Conservation (phyloP, 768 basidiomycete species). For the Tulasnella sp. region DNA sequence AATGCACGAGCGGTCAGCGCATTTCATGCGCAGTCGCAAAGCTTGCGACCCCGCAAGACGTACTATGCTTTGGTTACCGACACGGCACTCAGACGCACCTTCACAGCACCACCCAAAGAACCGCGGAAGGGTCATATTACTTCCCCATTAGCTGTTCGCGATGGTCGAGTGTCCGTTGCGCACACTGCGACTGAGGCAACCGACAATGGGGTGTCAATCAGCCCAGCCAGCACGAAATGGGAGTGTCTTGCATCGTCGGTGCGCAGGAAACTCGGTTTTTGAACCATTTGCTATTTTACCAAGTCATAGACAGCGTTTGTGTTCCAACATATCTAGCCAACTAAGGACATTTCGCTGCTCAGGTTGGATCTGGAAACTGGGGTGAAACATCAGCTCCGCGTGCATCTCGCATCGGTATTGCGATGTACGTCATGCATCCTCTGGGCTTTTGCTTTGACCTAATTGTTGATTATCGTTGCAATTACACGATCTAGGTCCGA, state of each 20-base stretch:
- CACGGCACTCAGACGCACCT: background rate
- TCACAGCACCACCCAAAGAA: background rate
- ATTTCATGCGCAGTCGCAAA: background rate
- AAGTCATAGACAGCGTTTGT: too few species aligned
- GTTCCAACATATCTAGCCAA: background rate
- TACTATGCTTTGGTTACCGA: conserved; percentile 1
- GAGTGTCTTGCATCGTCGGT: background rate
- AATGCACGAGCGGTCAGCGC: background rate
- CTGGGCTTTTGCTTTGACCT: background rate
- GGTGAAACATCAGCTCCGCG: conserved; percentile 2
- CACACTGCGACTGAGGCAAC: background rate
- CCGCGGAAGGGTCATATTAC: too few species aligned
- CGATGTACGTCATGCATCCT: background rate
- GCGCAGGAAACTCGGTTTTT: background rate
- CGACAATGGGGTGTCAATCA: background rate
- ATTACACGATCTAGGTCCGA: background rate
- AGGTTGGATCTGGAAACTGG: conserved; percentile 3
- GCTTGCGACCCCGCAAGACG: background rate
- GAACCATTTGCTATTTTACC: too few species aligned
- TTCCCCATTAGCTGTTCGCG: background rate
- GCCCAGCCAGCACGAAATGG: background rate
- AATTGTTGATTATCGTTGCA: background rate
- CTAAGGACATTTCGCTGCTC: background rate
- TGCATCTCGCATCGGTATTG: conserved; percentile 1
- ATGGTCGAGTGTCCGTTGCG: background rate